Percentiles rank a stretch among this genome's conserved stretches.
Conservation (phyloP, 805 yeast genomes). For the Lipomyces orientalis region DNA sequence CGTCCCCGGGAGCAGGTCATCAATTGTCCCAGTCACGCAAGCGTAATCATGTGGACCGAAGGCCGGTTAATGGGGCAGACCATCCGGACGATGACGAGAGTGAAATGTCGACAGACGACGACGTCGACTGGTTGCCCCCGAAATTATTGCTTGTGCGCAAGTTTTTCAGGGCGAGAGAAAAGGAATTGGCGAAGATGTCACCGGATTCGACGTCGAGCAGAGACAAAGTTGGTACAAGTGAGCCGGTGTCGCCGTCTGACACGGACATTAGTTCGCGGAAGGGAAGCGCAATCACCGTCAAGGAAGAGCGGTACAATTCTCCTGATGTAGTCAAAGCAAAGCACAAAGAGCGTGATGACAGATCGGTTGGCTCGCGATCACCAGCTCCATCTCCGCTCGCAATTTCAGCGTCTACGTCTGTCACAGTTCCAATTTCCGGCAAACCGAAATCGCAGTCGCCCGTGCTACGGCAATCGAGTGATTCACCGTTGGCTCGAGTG, state of each 20-base stretch:
- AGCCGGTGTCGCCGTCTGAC: constrained; percentile 9
- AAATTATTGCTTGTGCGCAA: constrained; percentile 31
- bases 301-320: constrained; percentile 4
- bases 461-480: not conserved
- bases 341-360: constrained; percentile 4
- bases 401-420: not conserved
- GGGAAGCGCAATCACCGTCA: constrained; percentile 5
- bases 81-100: constrained; percentile 24
- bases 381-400: not conserved
- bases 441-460: not conserved
- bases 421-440: no score
- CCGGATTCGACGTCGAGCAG: constrained; percentile 18
- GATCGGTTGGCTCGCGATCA: not conserved
- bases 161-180: constrained; percentile 27
- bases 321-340: constrained; percentile 5
- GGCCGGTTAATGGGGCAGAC: not conserved
- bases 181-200: constrained; percentile 18
- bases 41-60: not conserved
- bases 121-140: constrained; percentile 34
- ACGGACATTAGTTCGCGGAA: constrained; percentile 9
- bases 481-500: not conserved
- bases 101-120: constrained; percentile 34
- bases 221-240: not conserved
- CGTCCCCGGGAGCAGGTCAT: not conserved
- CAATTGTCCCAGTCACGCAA: not conserved